Evolutionary conservation across 129 eudicot species (phyloP), one percentile per base, ranked within the genome.

Genomic region (Centrapalus pauciflorus): DNA sequence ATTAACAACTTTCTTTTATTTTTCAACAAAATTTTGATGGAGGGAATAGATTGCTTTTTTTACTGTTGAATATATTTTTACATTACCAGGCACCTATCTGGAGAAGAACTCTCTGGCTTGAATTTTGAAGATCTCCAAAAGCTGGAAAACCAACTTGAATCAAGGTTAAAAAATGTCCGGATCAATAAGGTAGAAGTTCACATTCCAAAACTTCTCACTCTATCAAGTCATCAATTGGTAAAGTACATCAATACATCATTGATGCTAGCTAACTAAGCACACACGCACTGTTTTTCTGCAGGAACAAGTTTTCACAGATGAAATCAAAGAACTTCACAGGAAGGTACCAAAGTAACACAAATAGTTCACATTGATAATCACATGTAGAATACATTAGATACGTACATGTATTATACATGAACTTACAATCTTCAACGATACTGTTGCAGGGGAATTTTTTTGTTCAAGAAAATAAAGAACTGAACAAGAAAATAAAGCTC

Each of bases 401-500:
- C n/a, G n/a, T n/a, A n/a, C n/a, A n/a, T n/a, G n/a, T n/a, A n/a
- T 11, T 24, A 13, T 2, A 10, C 50, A 45, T 51, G 23, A 29
- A 32, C 5, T 19, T 46, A 64, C 71, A 46, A 29, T 50, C 14
- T 19, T 13, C 61, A 4, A 34, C 67, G 4, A n/a, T 65, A 14
- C 13, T 50, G 28, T 62, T 67, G 60, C 95, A 87, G 95, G 87
- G 80, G 37, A 61, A 51, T 59, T 30, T 76, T 79, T 46, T 81
- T 55, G 80, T 76, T 57, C 87, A 77, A 69, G 90, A 84, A 51
- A 87, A 87, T 55, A 64, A 81, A 59, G 87, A 84, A 55, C 81
- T 87, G n/a, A 34, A 76, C 55, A 81, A 76, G 60, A 73, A 79
- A 73, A 49, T 81, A 23, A 79, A 68, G 71, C 32, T 77, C 50